phyloP scores from a whole-genome alignment of 495 filamentous ascomycete genomes.

The Aspergillus taichungensis region DNA sequence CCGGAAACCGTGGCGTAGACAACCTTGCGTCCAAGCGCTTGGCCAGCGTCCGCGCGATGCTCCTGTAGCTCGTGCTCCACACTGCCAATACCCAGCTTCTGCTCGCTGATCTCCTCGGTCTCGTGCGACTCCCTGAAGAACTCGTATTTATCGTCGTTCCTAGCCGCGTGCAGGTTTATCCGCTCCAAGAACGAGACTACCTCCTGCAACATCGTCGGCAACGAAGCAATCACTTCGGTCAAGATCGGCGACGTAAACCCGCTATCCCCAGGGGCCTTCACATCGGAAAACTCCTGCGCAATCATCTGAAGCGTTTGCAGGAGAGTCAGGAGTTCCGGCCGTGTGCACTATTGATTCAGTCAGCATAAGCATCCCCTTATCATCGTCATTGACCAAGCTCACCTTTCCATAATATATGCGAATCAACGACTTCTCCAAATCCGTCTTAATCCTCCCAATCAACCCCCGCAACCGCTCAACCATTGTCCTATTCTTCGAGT shows the following conservation, averaged over 20 bases:
- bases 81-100: slow-evolving; percentile 84
- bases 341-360: slow-evolving; percentile 77
- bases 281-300: slow-evolving; percentile 57
- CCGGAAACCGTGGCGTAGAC: slow-evolving; percentile 74
- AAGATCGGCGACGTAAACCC: slow-evolving; percentile 68
- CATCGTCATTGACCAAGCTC: too few relatives aligned
- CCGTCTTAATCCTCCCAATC: slow-evolving; percentile 61
- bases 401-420: slow-evolving; percentile 92
- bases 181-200: slow-evolving; percentile 68
- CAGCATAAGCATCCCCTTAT: too few relatives aligned
- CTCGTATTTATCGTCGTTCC: slow-evolving; percentile 79
- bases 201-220: slow-evolving; percentile 66
- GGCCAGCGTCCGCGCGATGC: slow-evolving; percentile 61
- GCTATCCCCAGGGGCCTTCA: slow-evolving; percentile 56
- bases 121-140: slow-evolving; percentile 88
- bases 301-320: slow-evolving; percentile 81
- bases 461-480: slow-evolving; percentile 66
- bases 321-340: slow-evolving; percentile 78
- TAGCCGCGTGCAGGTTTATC: slow-evolving; percentile 79
- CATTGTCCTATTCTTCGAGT: slow-evolving; percentile 50
- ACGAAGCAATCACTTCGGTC: slow-evolving; percentile 59
- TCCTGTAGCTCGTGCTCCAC: slow-evolving; percentile 81
- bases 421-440: slow-evolving; percentile 87
- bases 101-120: slow-evolving; percentile 72
- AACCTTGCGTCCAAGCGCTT: slow-evolving; percentile 60